phyloP scores from a whole-genome alignment of 2,329 filamentous ascomycete genomes.

The Epichloe sylvatica region DNA sequence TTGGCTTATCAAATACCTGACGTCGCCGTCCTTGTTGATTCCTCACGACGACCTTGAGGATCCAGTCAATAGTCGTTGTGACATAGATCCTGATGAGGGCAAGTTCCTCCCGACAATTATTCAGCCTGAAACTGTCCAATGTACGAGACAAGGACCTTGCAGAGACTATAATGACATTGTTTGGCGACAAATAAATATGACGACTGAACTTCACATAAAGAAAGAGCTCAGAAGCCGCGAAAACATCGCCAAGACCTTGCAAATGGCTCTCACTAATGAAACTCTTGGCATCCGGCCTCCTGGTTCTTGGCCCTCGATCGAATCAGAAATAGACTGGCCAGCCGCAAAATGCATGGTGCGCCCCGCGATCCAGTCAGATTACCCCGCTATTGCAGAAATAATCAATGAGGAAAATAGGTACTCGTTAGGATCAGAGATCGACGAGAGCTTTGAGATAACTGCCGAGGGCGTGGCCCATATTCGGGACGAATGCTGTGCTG shows the following conservation, averaged over 20 bases:
- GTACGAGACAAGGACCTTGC: slow-evolving; percentile 1
- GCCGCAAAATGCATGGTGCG: slow-evolving; percentile 26
- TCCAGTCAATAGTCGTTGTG: slow-evolving; percentile 9
- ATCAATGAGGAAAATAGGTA: slow-evolving; percentile 28
- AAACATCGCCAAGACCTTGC: slow-evolving; percentile 5
- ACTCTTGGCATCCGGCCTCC: too few relatives aligned
- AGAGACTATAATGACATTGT: slow-evolving; percentile 8
- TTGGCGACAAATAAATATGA: slow-evolving; percentile 18
- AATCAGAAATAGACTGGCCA: slow-evolving; percentile 12
- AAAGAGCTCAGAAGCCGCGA: slow-evolving; percentile 13
- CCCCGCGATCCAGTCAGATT: slow-evolving; percentile 25
- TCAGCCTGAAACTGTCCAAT: slow-evolving; percentile 18
- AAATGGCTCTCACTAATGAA: not conserved
- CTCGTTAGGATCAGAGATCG: not conserved
- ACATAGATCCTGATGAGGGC: slow-evolving; percentile 26
- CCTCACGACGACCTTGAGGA: not conserved
- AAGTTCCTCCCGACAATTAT: slow-evolving; percentile 18
- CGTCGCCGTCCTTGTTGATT: not conserved
- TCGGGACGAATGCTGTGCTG: slow-evolving; percentile 16
- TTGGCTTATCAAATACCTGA: slow-evolving; percentile 1
- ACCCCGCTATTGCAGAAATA: slow-evolving; percentile 25
- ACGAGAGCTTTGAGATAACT: slow-evolving; percentile 13
- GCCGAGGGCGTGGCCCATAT: slow-evolving; percentile 21
- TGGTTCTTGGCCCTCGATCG: not conserved
- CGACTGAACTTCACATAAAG: slow-evolving; percentile 13